Evolutionary conservation across 768 basidiomycete genomes (phyloP), one percentile per base, ranked within the genome.

Genomic region (Boletus speciosus): DNA sequence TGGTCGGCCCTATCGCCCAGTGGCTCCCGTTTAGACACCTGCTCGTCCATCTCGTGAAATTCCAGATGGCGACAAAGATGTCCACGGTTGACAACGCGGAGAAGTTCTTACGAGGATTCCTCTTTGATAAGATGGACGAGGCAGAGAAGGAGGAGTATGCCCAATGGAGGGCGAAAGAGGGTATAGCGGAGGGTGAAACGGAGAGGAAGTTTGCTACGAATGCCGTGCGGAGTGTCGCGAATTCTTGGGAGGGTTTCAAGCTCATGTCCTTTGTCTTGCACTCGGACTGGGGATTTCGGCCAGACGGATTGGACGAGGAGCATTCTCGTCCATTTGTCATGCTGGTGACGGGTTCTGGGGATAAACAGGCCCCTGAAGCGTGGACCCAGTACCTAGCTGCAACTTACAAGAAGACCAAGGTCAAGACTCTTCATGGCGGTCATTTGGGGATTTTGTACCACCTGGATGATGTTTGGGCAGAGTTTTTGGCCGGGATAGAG

Each of bases 201-300:
- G 76, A 78, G 57, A 66, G 67, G 50, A 61, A 66, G 49, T 66
- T 79, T 52, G 78, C 77, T 3, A 57, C 62, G 52, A 78, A 76
- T 51, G 66, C 76, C 52, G 62, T 73, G 44, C 71, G 74, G 52
- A 84, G 82, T 60, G 77, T 82, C 8, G 69, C 73, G 19, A 73
- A 64, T 32, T 70, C 78, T 44, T 81, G 81, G 81, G 76, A 72
- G 40, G 84, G 83, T 1, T 81, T 81, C 59, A 67, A 75, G 53
- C 76, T 77, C 43, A 59, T 73, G 49, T 51, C 74, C 7, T 58
- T 66, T 31, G 64, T 80, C 29, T 66, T 78, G 47, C 78, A 82
- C 43, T 73, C 76, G 15, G 78, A 78, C 51, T 84, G 82, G 81
- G 81, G 75, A 6, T 81, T 76, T 57, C 58, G 57, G 14, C 77